Evolutionary conservation across 352 stramenopile species (phyloP), one percentile per base, ranked within the genome.

Genomic region (Phytophthora sp.): DNA sequence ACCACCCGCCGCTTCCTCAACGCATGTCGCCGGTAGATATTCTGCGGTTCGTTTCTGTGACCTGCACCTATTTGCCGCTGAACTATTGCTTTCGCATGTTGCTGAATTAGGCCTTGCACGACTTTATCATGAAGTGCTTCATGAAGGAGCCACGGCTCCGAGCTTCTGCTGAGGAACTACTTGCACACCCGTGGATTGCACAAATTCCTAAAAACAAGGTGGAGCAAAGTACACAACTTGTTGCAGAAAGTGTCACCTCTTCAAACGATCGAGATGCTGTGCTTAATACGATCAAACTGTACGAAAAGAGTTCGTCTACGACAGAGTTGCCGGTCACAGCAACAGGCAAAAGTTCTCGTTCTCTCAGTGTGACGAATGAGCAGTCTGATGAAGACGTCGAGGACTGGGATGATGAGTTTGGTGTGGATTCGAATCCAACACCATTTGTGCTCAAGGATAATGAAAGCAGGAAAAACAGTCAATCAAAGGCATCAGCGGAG

Each of bases 51-150:
- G 28, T 12, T 31, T 42, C 20, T 11, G 5, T 49, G 8, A 2
- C 18, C 7, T 23, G 17, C 41, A 49, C 39, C 12, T 24, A 20
- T 17, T 32, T 5, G 4, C 38, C 1, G 3, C 30, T 64, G 10
- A 45, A 15, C 21, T 28, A 44, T 49, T 21, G 48, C 35, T 34
- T 24, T 60, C 17, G 13, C 48, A 23, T 56, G 7, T 37, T 30
- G 15, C 28, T 57, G 7, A 3, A 32, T 48, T 34, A 95, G 74
- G 90, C 82, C 11, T 77, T 97, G 17, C 81, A 96, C 28, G 91
- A 97, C 56, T 98, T 98, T 27, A 93, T 97, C 54, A 91, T 92
- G 82, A 95, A 97, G 42, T 97, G 89, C 34, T 95, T 96, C 62
- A 94, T 96, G 84, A 97, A 97, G 66, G 88, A 98, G 57, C 89